phyloP scores from a whole-genome alignment of 2,329 filamentous ascomycete species.

The Furcasterigmium sp. region DNA sequence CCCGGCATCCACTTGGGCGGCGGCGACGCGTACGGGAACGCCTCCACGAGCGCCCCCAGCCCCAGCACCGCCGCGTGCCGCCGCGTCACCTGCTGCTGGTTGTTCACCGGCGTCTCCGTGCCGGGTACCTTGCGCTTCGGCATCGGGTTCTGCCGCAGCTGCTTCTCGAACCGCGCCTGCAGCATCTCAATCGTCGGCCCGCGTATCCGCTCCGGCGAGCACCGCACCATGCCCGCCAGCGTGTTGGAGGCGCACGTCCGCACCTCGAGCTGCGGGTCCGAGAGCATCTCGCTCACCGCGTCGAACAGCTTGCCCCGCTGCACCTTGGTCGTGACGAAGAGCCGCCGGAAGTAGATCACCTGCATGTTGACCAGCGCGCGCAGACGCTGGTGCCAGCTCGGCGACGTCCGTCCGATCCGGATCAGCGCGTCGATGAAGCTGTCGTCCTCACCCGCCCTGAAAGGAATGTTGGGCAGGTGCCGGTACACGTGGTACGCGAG shows the following conservation, averaged over 20 bases:
- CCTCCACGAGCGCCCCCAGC: conserved; percentile 84
- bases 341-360: conserved; percentile 92
- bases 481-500: conserved; percentile 96
- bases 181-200: conserved; percentile 71
- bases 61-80: conserved; percentile 90
- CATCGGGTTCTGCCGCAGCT: conserved; percentile 79
- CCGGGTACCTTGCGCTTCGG: conserved; percentile 64
- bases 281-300: conserved; percentile 93
- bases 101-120: conserved; percentile 65
- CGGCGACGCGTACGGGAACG: conserved; percentile 92
- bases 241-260: conserved; percentile 89
- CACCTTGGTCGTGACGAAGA: conserved; percentile 74
- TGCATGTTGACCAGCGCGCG: conserved; percentile 97
- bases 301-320: conserved; percentile 80
- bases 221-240: conserved; percentile 94
- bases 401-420: conserved; percentile 75
- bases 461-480: conserved; percentile 91
- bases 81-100: conserved; percentile 71
- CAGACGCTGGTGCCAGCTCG: conserved; percentile 92
- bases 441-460: conserved; percentile 78
- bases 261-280: conserved; percentile 88
- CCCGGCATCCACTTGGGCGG: conserved; percentile 93
- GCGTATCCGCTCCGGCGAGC: conserved; percentile 77
- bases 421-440: conserved; percentile 83
- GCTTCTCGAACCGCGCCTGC: conserved; percentile 71